Percentiles rank a stretch among this genome's conserved stretches.
Conservation (phyloP, 2,329 filamentous ascomycete species). For the Akanthomyces uredinophilus region DNA sequence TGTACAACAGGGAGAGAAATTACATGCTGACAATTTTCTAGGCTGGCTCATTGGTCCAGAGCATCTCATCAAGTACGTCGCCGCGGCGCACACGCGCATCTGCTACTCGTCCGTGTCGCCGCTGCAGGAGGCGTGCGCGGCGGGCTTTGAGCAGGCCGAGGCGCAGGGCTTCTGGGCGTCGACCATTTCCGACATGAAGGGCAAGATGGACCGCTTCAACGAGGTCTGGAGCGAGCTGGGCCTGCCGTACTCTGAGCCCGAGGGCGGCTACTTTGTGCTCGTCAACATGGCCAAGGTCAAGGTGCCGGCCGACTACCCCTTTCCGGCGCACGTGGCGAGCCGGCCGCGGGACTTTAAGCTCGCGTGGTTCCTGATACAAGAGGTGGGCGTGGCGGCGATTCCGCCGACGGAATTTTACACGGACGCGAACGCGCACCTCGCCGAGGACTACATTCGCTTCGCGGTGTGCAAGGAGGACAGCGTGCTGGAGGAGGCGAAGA, state of each 20-base stretch:
- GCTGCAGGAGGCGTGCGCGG: slow-evolving; percentile 87
- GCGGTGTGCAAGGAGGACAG: slow-evolving; percentile 95
- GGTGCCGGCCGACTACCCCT: slow-evolving; percentile 76
- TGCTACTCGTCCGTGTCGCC: slow-evolving; percentile 94
- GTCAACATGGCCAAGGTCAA: slow-evolving; percentile 88
- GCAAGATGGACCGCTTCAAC: slow-evolving; percentile 83
- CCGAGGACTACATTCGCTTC: slow-evolving; percentile 89
- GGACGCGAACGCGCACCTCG: slow-evolving; percentile 72
- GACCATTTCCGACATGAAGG: slow-evolving; percentile 80
- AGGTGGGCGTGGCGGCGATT: slow-evolving; percentile 91
- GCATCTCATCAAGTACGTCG: slow-evolving; percentile 84
- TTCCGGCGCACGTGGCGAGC: slow-evolving; percentile 81
- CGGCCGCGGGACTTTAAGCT: slow-evolving; percentile 92
- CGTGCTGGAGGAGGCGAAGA: slow-evolving; percentile 73
- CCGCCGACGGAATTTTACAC: slow-evolving; percentile 98
- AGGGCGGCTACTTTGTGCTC: slow-evolving; percentile 96
- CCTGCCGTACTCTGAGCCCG: slow-evolving; percentile 81
- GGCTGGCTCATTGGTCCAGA: slow-evolving; percentile 90
- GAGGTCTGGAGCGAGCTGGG: slow-evolving; percentile 70
- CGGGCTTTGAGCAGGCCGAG: slow-evolving; percentile 90
- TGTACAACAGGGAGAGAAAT: too few species aligned
- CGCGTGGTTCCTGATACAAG: slow-evolving; percentile 93
- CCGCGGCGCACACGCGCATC: slow-evolving; percentile 89
- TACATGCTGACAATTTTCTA: neutral
- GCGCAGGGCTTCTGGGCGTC: slow-evolving; percentile 80